Conservation (phyloP, 306 rosid genomes). For the Fragaria nilgerrensis region DNA sequence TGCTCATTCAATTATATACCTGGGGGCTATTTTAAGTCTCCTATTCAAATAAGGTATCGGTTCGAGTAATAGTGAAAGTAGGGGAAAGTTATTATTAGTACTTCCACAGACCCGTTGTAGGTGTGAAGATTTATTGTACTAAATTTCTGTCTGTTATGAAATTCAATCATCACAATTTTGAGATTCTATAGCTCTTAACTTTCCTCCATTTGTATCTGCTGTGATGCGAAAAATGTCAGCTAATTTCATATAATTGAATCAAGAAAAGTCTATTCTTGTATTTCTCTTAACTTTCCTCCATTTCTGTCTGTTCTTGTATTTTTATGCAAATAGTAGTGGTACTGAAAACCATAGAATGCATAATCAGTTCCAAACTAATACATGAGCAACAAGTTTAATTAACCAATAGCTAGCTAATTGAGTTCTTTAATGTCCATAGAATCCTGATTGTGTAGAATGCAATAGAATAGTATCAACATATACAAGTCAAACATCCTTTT, state of each 20-base stretch:
- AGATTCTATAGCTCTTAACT: not conserved
- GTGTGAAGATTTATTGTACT: not conserved
- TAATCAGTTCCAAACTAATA: not conserved
- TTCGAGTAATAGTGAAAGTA: not conserved
- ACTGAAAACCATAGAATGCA: not conserved
- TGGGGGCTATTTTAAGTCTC: not conserved
- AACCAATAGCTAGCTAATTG: not conserved
- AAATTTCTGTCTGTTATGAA: not conserved
- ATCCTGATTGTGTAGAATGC: not conserved
- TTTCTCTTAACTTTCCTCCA: too few species aligned
- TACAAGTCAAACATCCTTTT: not conserved
- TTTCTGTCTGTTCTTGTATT: too few species aligned
- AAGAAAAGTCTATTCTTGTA: too few species aligned
- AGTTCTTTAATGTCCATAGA: not conserved
- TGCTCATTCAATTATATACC: not conserved
- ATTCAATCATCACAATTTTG: not conserved
- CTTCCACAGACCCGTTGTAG: not conserved
- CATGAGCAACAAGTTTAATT: not conserved
- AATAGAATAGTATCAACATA: conserved; percentile 2
- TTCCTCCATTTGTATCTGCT: not conserved
- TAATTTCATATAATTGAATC: not conserved
- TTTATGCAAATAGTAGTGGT: not conserved
- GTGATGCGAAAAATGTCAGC: not conserved
- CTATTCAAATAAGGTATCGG: not conserved
- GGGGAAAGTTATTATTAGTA: not conserved